Base-by-base conservation (phyloP, 75 land plant genomes). In the Pinus albicaulis region DNA sequence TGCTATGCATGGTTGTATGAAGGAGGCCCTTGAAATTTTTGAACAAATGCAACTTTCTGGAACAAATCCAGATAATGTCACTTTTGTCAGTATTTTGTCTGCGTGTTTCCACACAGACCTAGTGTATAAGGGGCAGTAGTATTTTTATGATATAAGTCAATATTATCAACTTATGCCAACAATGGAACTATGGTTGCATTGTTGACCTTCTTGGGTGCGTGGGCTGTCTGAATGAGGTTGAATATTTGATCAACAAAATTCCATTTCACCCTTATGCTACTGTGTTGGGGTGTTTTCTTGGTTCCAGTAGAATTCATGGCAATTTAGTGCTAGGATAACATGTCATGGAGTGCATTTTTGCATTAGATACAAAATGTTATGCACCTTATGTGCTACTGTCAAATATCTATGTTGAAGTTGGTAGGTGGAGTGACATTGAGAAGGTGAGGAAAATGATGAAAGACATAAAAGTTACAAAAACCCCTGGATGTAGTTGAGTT, bases 401-500 rank as follows among this genome's bases (percentile, higher is more conserved):
- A 38, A 55, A 73, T 26, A 55, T 82, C 28, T 82, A 82, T 64
- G 60, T 80, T 12, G 80, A 44, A 28, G 83, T 76, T 36, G 76
- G 80, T 69, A 55, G 57, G 68, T 78, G 79, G 79, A 63, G 71
- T 57, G 63, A 71, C 53, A 73, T 57, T 38, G 70, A 76, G 17
- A 70, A 53, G 23, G 25, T 81, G 3, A 24, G 58, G 22, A 34
- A 71, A 17, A 53, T 57, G 38, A 81, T 77, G 73, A 69, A 66
- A 57, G 53, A 55, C 36, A 64, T 72, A 80, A 59, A 62, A 23
- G 59, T 68, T 34, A 60, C 48, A 60, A 60, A 69, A 48, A 77
- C 55, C 20, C 78, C 82, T 5, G 77, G 71, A 58, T 55, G 68
- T 10, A 55, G 78, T 48, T 76, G 65, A 57, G 61, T 81, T 58